Evolutionary conservation across 2,329 filamentous ascomycete genomes (phyloP).

Genomic region (Whalleya microplaca): DNA sequence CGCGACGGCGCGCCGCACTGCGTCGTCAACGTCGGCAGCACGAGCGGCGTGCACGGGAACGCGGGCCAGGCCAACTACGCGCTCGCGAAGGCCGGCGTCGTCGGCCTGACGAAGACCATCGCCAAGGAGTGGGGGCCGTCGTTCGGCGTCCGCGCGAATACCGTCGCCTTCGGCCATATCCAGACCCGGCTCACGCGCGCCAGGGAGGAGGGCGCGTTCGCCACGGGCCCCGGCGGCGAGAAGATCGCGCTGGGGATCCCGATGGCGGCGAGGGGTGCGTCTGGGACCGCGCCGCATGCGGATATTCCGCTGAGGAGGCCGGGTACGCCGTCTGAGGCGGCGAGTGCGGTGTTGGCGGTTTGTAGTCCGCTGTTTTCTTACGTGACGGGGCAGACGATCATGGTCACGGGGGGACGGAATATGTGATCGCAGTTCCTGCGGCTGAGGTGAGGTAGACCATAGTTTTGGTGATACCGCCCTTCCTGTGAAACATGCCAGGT

Average conservation of each 20-base stretch:
- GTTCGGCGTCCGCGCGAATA: slow-evolving; percentile 83
- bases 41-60: slow-evolving; percentile 82
- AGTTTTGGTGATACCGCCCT: background rate
- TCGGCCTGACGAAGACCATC: slow-evolving; percentile 84
- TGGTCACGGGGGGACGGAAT: slow-evolving; percentile 77
- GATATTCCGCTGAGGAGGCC: slow-evolving; percentile 82
- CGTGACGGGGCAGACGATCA: slow-evolving; percentile 84
- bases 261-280: slow-evolving; percentile 54
- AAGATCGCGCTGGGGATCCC: slow-evolving; percentile 78
- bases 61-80: slow-evolving; percentile 91
- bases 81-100: slow-evolving; percentile 81
- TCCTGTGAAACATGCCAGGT: background rate
- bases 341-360: slow-evolving; percentile 74
- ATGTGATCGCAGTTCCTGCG: slow-evolving; percentile 44
- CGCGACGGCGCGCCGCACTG: slow-evolving; percentile 78
- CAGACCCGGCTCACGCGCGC: slow-evolving; percentile 78
- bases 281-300: slow-evolving; percentile 49
- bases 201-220: slow-evolving; percentile 82
- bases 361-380: slow-evolving; percentile 84
- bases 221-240: slow-evolving; percentile 74
- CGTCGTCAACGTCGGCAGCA: slow-evolving; percentile 84
- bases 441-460: too few species aligned
- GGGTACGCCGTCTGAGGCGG: slow-evolving; percentile 80
- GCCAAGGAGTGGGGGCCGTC: slow-evolving; percentile 88
- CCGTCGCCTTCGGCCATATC: slow-evolving; percentile 83